Percentiles rank a stretch among this genome's conserved stretches.
Evolutionary conservation across 345 rosid genomes (phyloP).

Genomic region (Populus deltoides): DNA sequence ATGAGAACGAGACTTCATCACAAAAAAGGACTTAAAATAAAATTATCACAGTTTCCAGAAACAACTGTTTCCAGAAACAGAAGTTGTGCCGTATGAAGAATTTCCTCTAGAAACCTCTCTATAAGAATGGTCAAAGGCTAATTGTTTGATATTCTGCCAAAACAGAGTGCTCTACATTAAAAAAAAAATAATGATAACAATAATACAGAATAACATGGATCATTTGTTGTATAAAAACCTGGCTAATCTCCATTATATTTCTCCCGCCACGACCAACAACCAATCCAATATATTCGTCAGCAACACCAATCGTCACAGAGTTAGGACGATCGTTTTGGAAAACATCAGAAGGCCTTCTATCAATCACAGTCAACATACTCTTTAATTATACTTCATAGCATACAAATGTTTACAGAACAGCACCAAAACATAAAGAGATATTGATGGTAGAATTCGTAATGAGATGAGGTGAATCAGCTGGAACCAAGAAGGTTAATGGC

Average conservation of each 20-base stretch:
- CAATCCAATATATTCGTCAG: conserved; percentile 92
- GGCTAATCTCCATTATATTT: conserved; percentile 89
- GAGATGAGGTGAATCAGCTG: not conserved
- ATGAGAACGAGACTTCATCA: not conserved
- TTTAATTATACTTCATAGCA: not conserved
- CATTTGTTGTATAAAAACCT: conserved; percentile 42
- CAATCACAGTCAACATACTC: not conserved
- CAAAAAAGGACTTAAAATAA: not conserved
- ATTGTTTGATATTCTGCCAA: conserved; percentile 44
- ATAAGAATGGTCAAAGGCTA: conserved; percentile 22
- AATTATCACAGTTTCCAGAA: conserved; percentile 2
- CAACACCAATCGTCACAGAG: conserved; percentile 75
- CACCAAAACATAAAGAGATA: not conserved
- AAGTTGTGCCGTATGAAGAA: conserved; percentile 17
- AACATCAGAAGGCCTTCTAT: conserved; percentile 11
- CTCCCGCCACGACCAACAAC: conserved; percentile 98
- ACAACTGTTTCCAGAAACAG: too few relatives aligned
- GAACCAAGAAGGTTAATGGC: not conserved
- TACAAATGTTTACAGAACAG: not conserved
- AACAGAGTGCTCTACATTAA: conserved; percentile 3
- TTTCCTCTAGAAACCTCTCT: conserved; percentile 26
- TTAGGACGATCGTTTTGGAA: conserved; percentile 69
- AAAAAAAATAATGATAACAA: not conserved
- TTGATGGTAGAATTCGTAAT: not conserved
- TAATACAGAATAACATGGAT: not conserved